Percentiles rank a stretch among this genome's conserved stretches.
These are phyloP conservation scores for Nasturtium officinale DNA, from an alignment of 345 rosid species.

Conservation along the genomic window DNA sequence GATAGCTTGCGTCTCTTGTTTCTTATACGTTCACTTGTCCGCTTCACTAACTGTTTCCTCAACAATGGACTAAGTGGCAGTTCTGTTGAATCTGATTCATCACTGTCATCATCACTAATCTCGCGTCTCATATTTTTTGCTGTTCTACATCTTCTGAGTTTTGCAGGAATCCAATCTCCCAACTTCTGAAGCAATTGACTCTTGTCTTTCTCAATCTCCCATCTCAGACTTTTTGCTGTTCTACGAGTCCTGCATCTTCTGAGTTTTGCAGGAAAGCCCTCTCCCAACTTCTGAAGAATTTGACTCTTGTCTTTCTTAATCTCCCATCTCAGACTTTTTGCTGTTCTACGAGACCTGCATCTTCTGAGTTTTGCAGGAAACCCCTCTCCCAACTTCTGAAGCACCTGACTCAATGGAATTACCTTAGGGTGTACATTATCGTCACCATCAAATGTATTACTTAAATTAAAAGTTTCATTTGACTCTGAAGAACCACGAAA, in stretches of 20 bases:
- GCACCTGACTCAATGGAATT: background rate
- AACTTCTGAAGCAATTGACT: too few species aligned
- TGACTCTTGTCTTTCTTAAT: background rate
- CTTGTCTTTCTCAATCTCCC: too few species aligned
- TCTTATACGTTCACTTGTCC: background rate
- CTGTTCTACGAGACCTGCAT: background rate
- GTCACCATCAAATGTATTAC: constrained; percentile 6
- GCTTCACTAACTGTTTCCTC: background rate
- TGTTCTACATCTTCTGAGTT: too few species aligned
- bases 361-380: background rate
- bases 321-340: background rate
- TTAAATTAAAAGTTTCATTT: background rate
- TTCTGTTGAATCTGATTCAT: constrained; percentile 8
- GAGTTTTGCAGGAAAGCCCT: too few species aligned
- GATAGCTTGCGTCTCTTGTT: constrained; percentile 15
- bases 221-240: too few species aligned
- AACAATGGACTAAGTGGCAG: constrained; percentile 14
- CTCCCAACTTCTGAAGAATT: too few species aligned
- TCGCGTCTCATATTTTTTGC: too few species aligned
- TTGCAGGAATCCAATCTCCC: too few species aligned
- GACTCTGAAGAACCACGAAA: background rate
- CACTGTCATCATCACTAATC: background rate
- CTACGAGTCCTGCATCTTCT: too few species aligned
- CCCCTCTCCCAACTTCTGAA: background rate
- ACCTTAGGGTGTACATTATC: constrained; percentile 4